Base-by-base conservation (phyloP, 352 stramenopile species). In the Saprolegnia diclina region DNA sequence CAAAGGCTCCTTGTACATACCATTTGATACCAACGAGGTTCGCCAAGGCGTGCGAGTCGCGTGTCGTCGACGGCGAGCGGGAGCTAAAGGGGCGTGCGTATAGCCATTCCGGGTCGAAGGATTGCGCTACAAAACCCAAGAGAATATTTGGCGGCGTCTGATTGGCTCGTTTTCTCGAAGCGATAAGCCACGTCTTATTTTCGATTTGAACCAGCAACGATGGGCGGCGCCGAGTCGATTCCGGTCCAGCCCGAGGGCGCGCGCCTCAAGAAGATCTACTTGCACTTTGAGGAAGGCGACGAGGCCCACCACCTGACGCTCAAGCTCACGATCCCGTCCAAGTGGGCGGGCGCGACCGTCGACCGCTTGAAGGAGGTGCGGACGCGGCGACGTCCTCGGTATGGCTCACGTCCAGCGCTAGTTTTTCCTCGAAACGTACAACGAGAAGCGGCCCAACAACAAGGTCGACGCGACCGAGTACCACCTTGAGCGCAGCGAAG, bases 361-460 rank as follows among this genome's bases (percentile, higher is more conserved):
- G 86, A 92, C 66, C 90, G 91, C 74, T 78, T 94, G 35, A 92
- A 91, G 72, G 74, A 88, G 73, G 84, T 92, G 56, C n/a, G 67
- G 40, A 45, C 10, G 18, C 29, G 29, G 29, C 29, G 29, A 35
- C 29, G 5, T 35, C 4, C n/a, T 1, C 61, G 37, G 44, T 53
- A 21, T 13, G 63, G 19, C 6, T 19, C 38, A 45, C 29, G 19
- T 29, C 24, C 64, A 10, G 4, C 22, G 11, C 52, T 40, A 94
- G 85, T 94, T 96, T 74, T 96, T 96, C 63, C 84, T 94, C 48
- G 87, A 95, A 74, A 81, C 92, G 67, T 96, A 96, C 76, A 96
- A 96, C 73, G 90, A 83, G 52, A 94, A 94, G 75, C 91, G 92
- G 70, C 79, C 86, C 10, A 78, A 91, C 3, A 81, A 91, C 44